A percentile compares a stretch with the other conserved stretches of the same genome.
Conservation (phyloP, 805 yeast species). For the Myxozyma sirexii region DNA sequence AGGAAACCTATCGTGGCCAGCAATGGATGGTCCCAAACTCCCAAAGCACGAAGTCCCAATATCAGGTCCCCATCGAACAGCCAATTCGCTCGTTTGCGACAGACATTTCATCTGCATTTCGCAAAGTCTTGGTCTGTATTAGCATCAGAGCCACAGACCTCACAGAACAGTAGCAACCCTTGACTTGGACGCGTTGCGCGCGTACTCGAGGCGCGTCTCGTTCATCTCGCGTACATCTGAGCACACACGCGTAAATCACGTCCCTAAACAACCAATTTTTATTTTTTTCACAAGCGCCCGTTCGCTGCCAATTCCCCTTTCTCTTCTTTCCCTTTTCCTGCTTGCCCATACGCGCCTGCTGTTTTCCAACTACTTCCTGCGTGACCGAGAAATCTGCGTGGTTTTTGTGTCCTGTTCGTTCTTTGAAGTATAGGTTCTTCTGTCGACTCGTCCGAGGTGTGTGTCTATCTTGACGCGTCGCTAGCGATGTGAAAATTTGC, state of each 20-base stretch:
- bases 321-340: not conserved
- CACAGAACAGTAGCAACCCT: too few relatives aligned
- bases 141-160: too few relatives aligned
- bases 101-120: not conserved
- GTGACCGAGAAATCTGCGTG: not conserved
- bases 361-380: not conserved
- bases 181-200: not conserved
- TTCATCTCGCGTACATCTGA: not conserved
- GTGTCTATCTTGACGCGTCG: not conserved
- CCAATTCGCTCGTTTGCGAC: too few relatives aligned
- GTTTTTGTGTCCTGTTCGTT: not conserved
- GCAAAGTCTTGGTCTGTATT: too few relatives aligned
- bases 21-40: not conserved
- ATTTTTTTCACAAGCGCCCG: not conserved
- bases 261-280: slow-evolving; percentile 5
- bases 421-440: too few relatives aligned
- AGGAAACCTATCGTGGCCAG: not conserved
- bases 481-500: not conserved
- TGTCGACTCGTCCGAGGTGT: not conserved
- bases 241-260: not conserved
- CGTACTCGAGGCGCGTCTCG: not conserved
- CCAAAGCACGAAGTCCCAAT: too few relatives aligned
- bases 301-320: not conserved
- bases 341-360: not conserved
- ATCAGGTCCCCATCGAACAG: too few relatives aligned